Conservation (phyloP, 2,329 filamentous ascomycete genomes). For the Colletotrichum sp. region DNA sequence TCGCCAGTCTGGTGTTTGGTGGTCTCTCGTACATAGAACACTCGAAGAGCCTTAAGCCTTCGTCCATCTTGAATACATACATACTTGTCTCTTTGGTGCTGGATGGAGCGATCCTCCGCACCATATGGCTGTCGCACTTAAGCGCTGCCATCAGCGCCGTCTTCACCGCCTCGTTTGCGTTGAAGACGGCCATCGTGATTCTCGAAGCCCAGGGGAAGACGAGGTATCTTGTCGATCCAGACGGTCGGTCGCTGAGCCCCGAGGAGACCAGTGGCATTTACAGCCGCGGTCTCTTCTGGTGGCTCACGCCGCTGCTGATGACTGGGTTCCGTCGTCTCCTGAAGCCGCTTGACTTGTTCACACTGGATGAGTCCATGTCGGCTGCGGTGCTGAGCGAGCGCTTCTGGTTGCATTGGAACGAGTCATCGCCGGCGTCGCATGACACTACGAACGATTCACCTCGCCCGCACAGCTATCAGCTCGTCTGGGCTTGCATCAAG, state of each 20-base stretch:
- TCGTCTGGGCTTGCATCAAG: constrained; percentile 30
- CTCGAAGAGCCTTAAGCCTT: constrained; percentile 33
- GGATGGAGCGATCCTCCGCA: constrained; percentile 37
- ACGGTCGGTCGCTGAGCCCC: constrained; percentile 34
- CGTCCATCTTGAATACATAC: constrained; percentile 35
- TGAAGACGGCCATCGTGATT: constrained; percentile 39
- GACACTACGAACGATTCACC: neutral
- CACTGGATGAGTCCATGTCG: constrained; percentile 33
- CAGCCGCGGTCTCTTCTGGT: constrained; percentile 41
- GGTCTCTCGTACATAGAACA: constrained; percentile 43
- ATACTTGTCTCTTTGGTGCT: constrained; percentile 36
- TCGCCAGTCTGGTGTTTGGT: constrained; percentile 34
- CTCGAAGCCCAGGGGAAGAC: constrained; percentile 45
- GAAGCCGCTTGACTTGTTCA: constrained; percentile 34
- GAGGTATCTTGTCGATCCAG: constrained; percentile 29
- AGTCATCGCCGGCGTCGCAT: constrained; percentile 23
- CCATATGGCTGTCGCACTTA: constrained; percentile 34
- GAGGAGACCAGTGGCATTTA: constrained; percentile 41
- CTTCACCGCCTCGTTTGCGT: constrained; percentile 36
- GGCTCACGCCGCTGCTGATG: constrained; percentile 37
- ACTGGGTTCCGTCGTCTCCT: constrained; percentile 38
- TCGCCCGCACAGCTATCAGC: constrained; percentile 19
- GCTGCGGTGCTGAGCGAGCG: constrained; percentile 30
- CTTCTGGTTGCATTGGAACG: constrained; percentile 35
- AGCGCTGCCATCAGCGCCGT: constrained; percentile 31